Conservation (phyloP, 2,329 filamentous ascomycete genomes). For the Fusarium sp. region DNA sequence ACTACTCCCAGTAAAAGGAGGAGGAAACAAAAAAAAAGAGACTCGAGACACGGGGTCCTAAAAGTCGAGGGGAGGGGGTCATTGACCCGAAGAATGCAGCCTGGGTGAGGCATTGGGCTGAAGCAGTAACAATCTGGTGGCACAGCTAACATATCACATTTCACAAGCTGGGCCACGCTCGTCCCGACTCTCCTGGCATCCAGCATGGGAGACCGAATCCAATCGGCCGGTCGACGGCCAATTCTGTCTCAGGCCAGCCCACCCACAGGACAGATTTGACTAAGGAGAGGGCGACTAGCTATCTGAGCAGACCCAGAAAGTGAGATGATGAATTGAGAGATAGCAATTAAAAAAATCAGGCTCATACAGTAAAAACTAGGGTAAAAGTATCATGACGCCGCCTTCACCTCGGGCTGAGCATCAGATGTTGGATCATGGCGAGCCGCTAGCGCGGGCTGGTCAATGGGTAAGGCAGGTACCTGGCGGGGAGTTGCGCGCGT, state of each 20-base stretch:
- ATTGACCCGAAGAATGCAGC: slow-evolving; percentile 33
- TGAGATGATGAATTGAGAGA: slow-evolving; percentile 10
- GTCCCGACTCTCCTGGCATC: neutral
- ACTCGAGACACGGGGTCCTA: slow-evolving; percentile 8
- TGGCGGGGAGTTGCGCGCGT: neutral
- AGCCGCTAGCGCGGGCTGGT: slow-evolving; percentile 9
- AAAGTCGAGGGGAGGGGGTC: slow-evolving; percentile 10
- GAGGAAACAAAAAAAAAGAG: neutral
- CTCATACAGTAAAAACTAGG: slow-evolving; percentile 32
- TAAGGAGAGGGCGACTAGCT: neutral
- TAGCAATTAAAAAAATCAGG: slow-evolving; percentile 27
- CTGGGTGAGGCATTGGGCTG: slow-evolving; percentile 16
- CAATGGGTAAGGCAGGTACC: slow-evolving; percentile 2
- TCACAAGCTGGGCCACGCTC: slow-evolving; percentile 31
- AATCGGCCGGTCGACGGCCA: slow-evolving; percentile 38
- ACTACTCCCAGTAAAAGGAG: neutral
- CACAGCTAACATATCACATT: slow-evolving; percentile 30
- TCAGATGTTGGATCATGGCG: slow-evolving; percentile 40
- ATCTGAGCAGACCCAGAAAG: neutral
- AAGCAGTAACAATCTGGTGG: slow-evolving; percentile 2
- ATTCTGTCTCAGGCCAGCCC: slow-evolving; percentile 32
- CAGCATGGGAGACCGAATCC: slow-evolving; percentile 19
- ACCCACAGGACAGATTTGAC: slow-evolving; percentile 16
- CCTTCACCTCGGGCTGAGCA: slow-evolving; percentile 29
- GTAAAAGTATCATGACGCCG: slow-evolving; percentile 45